Base-by-base conservation (phyloP, 768 basidiomycete species). In the Boletus rubroflammeus region DNA sequence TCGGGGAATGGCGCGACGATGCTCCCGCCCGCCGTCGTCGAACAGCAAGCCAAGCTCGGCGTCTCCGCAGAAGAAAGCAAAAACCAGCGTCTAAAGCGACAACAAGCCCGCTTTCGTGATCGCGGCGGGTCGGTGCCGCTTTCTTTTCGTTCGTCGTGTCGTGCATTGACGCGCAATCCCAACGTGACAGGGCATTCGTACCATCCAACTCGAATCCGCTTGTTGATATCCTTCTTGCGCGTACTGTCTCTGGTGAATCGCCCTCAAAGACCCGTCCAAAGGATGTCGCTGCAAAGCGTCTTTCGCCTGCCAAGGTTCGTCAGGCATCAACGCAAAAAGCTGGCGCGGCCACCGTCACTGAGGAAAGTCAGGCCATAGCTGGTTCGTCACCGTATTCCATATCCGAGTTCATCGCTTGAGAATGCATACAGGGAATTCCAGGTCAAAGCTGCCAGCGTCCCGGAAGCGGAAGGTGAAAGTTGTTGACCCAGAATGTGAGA, bases 91-190 rank as follows among this genome's bases (percentile, higher is more conserved):
- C 63, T 81, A 15, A 76, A 85, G 62, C 78, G 85, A 39, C 83
- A 82, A 55, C 81, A 87, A 59, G 76, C 84, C 32, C 75, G 86
- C 25, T 84, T 86, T 67, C 78, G 86, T 50, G 84, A 87, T 68
- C 79, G 84, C 50, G 84, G 84, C 54, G 83, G 84, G 83, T 84
- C 29, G 56, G 81, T 72, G 38, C 32, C 25, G 15, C 34, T 6
- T 29, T 19, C 13, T 25, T 1, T 26, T 48, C 38, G 14, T 34
- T 2, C 15, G 9, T 41, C 43, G 14, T 35, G n/a, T 36, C 36
- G 19, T 17, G 45, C 15, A 29, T n/a, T 56, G 39, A 59, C 48
- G 5, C 10, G 32, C 26, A n/a, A n/a, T n/a, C n/a, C n/a, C n/a
- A n/a, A n/a, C n/a, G n/a, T n/a, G n/a, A n/a, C 6, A 84, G 83